Conservation (phyloP, 2,329 filamentous ascomycete genomes). For the Harringtonia aguacate region DNA sequence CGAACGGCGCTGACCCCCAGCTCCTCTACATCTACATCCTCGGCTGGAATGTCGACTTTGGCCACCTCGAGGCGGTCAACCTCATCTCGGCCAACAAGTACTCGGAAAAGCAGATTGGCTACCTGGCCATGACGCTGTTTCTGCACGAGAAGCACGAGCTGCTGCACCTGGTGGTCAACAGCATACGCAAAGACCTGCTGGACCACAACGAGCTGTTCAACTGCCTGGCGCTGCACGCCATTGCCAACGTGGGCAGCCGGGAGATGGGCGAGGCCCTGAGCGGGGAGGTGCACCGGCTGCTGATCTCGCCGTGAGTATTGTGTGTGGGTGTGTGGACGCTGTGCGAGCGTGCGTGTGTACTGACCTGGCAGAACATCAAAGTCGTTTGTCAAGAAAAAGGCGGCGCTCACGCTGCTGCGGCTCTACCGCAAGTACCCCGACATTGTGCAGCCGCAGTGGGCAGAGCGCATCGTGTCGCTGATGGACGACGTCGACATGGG, state of each 20-base stretch:
- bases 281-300: constrained; percentile 78
- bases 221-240: constrained; percentile 90
- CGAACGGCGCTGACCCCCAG: constrained; percentile 21
- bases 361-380: constrained; percentile 52
- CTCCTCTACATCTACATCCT: constrained; percentile 98
- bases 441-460: constrained; percentile 94
- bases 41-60: constrained; percentile 98
- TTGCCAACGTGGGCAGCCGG: constrained; percentile 90
- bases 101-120: constrained; percentile 98
- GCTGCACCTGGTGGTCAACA: constrained; percentile 93
- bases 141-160: constrained; percentile 95
- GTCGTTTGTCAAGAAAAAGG: constrained; percentile 98
- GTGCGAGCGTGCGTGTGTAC: too few species aligned
- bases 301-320: constrained; percentile 84
- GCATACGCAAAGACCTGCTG: constrained; percentile 88
- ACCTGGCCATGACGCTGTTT: constrained; percentile 93
- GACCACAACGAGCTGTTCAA: constrained; percentile 98
- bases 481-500: constrained; percentile 96
- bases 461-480: constrained; percentile 93
- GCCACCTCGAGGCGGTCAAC: constrained; percentile 95
- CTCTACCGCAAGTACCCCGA: constrained; percentile 89
- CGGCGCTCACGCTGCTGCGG: constrained; percentile 82
- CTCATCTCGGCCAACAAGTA: constrained; percentile 95
- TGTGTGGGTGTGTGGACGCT: too few species aligned
- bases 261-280: constrained; percentile 96